Evolutionary conservation across 2,329 filamentous ascomycete species (phyloP).

Genomic region (Aspergillus amoenus): DNA sequence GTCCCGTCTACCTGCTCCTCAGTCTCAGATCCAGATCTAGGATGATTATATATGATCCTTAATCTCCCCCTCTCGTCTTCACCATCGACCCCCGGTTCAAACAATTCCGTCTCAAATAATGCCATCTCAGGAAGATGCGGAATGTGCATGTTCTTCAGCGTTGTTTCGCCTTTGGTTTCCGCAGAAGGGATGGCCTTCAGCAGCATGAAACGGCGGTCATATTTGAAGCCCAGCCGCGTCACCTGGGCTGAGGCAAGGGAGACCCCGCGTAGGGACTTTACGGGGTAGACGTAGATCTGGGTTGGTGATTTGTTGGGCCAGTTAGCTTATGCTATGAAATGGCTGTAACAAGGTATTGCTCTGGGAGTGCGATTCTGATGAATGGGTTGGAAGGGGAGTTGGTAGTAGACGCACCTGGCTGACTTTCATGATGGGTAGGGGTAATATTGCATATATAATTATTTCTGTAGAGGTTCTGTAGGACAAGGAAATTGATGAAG

Average conservation of each 20-base stretch:
- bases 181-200: conserved; percentile 48
- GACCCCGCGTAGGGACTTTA: conserved; percentile 69
- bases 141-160: conserved; percentile 60
- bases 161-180: conserved; percentile 4
- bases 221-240: conserved; percentile 60
- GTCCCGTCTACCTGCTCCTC: conserved; percentile 25
- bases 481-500: background rate
- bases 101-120: conserved; percentile 63
- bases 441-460: background rate
- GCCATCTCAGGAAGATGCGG: conserved; percentile 58
- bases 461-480: background rate
- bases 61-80: background rate
- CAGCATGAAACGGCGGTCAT: conserved; percentile 72
- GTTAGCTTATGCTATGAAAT: background rate
- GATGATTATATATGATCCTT: background rate
- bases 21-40: conserved; percentile 19
- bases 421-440: conserved; percentile 38
- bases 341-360: background rate
- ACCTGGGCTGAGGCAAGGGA: conserved; percentile 55
- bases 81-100: conserved; percentile 9
- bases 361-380: background rate
- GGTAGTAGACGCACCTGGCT: conserved; percentile 27
- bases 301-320: background rate
- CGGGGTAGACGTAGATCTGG: conserved; percentile 71
- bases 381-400: too few relatives aligned